phyloP scores from a whole-genome alignment of 2,329 filamentous ascomycete genomes.

The Acrocalymma vagum region DNA sequence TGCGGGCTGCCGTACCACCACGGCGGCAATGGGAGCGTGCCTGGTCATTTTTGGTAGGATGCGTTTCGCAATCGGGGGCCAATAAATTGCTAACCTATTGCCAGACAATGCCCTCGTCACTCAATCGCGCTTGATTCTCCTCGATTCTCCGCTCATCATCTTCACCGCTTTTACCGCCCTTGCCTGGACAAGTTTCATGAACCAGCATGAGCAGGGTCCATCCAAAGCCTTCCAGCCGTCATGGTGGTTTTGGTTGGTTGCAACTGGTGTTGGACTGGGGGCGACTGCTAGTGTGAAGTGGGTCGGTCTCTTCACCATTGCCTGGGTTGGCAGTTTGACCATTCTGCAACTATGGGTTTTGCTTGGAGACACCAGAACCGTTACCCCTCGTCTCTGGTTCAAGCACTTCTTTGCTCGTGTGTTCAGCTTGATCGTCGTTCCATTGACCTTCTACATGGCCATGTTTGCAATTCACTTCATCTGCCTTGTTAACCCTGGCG shows the following conservation, averaged over 20 bases:
- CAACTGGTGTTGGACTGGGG: conserved; percentile 86
- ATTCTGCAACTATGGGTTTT: conserved; percentile 93
- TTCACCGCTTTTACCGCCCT: conserved; percentile 93
- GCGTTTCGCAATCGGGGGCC: background rate
- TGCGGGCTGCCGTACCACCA: conserved; percentile 85
- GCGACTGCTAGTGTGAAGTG: conserved; percentile 97
- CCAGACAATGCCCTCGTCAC: conserved; percentile 94
- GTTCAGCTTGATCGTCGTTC: conserved; percentile 92
- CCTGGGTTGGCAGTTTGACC: conserved; percentile 94
- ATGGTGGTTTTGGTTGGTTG: conserved; percentile 98
- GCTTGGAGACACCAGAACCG: conserved; percentile 85
- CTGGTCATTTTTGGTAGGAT: conserved; percentile 86
- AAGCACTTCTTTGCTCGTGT: conserved; percentile 93
- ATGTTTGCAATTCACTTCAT: conserved; percentile 98
- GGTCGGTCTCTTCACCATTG: conserved; percentile 98
- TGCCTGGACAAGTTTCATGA: conserved; percentile 91
- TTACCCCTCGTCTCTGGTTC: conserved; percentile 84
- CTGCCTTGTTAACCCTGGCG: conserved; percentile 91
- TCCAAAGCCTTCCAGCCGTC: conserved; percentile 83
- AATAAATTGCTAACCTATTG: conserved; percentile 25
- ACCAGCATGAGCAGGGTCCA: conserved; percentile 94
- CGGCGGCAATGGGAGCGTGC: conserved; percentile 81
- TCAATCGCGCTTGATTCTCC: conserved; percentile 92
- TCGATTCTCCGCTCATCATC: conserved; percentile 93
- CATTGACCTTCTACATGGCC: conserved; percentile 87